phyloP scores from a whole-genome alignment of 305 asterid genomes.

The Petunia hybrid region DNA sequence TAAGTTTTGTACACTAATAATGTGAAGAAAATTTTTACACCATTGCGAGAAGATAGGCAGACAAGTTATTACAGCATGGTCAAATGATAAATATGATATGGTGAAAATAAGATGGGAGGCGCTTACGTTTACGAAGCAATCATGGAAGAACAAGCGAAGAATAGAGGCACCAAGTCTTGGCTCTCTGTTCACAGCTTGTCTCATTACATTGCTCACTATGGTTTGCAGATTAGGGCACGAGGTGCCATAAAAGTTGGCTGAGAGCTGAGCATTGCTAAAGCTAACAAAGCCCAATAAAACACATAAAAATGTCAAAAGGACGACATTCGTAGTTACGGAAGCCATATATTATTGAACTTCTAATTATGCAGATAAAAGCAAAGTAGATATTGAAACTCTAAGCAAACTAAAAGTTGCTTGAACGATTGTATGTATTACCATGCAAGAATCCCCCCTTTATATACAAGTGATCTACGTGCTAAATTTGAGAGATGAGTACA shows the following conservation, averaged over 20 bases:
- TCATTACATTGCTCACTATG: slow-evolving; percentile 41
- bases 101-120: background rate
- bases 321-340: background rate
- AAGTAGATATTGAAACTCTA: background rate
- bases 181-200: slow-evolving; percentile 50
- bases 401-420: background rate
- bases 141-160: slow-evolving; percentile 76
- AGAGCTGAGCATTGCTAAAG: slow-evolving; percentile 48
- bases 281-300: slow-evolving; percentile 5
- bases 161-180: slow-evolving; percentile 59
- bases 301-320: slow-evolving; percentile 14
- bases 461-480: background rate
- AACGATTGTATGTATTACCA: slow-evolving; percentile 15
- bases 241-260: slow-evolving; percentile 46
- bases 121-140: slow-evolving; percentile 68
- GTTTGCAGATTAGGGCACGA: slow-evolving; percentile 48
- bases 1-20: too few relatives aligned
- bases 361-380: background rate
- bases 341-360: slow-evolving; percentile 3
- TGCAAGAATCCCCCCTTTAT: slow-evolving; percentile 16
- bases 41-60: too few relatives aligned
- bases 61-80: too few relatives aligned
- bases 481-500: background rate
- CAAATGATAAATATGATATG: too few relatives aligned
- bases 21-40: too few relatives aligned